A percentile compares a stretch with the other conserved stretches of the same genome.
These are phyloP conservation scores for Moelleriella libera DNA, from an alignment of 2,329 filamentous ascomycete genomes.

Conservation along the genomic window DNA sequence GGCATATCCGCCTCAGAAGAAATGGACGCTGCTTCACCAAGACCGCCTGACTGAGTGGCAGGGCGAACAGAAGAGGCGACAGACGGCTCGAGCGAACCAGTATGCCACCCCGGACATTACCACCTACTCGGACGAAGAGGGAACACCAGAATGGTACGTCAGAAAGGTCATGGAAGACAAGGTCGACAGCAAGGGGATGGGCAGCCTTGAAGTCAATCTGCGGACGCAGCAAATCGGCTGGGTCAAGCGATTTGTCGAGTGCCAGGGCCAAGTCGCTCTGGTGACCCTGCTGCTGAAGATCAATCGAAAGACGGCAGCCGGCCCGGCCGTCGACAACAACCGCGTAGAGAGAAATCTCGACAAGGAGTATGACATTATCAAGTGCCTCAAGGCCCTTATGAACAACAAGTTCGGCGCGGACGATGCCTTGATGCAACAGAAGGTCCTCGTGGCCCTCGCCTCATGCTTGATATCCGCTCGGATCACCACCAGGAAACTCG, in stretches of 20 bases:
- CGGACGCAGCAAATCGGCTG: conserved; percentile 94
- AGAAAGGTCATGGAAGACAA: conserved; percentile 93
- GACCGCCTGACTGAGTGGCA: conserved; percentile 88
- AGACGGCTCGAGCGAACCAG: conserved; percentile 58
- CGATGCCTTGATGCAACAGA: conserved; percentile 80
- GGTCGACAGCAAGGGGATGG: conserved; percentile 80
- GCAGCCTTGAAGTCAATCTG: conserved; percentile 85
- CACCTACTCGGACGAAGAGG: conserved; percentile 79
- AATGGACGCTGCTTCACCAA: conserved; percentile 94
- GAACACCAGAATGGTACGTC: conserved; percentile 96
- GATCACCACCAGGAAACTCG: conserved; percentile 81
- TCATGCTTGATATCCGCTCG: conserved; percentile 79
- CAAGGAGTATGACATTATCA: conserved; percentile 91
- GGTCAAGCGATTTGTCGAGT: conserved; percentile 94
- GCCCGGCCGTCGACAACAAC: conserved; percentile 47
- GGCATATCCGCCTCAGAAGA: conserved; percentile 85
- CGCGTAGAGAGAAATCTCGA: conserved; percentile 68
- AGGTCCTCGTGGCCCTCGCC: conserved; percentile 76
- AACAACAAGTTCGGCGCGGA: conserved; percentile 99
- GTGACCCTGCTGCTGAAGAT: conserved; percentile 90
- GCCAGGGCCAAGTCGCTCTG: conserved; percentile 89
- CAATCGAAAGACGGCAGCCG: conserved; percentile 70
- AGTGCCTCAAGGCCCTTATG: conserved; percentile 93
- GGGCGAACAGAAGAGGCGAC: conserved; percentile 79
- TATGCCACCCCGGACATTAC: conserved; percentile 57